Conservation (phyloP, 208 protist species). For the Wallacemonas sp. region DNA sequence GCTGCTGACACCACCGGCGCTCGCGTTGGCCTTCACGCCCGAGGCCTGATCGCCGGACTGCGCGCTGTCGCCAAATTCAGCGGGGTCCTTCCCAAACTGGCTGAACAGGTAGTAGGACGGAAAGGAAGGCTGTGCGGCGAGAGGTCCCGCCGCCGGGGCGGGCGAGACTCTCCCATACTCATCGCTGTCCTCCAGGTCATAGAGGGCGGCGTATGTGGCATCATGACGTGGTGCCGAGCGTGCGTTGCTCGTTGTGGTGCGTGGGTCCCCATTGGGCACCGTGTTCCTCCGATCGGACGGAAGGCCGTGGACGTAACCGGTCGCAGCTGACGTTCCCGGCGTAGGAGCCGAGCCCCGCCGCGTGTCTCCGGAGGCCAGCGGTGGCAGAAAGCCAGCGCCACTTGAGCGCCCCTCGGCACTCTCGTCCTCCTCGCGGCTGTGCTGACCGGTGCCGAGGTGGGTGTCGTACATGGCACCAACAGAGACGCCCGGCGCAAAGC, state of each 20-base stretch:
- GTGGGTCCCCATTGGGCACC: too few species aligned
- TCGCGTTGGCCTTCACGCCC: not conserved
- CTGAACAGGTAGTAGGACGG: conserved; percentile 2
- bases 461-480: conserved; percentile 1
- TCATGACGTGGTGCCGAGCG: not conserved
- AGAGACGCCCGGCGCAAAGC: not conserved
- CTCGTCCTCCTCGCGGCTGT: too few species aligned
- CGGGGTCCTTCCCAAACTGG: not conserved
- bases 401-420: too few species aligned
- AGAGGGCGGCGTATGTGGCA: not conserved
- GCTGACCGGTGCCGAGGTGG: not conserved
- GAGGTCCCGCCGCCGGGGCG: too few species aligned
- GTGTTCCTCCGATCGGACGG: too few species aligned
- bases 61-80: not conserved
- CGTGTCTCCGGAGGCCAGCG: too few species aligned
- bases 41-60: not conserved
- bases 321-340: too few species aligned
- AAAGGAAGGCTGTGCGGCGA: not conserved
- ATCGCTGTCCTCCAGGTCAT: not conserved
- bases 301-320: too few species aligned
- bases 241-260: too few species aligned
- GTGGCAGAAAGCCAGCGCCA: too few species aligned
- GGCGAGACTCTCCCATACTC: not conserved
- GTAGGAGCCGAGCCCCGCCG: too few species aligned
- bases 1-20: not conserved